Conservation (phyloP, 2,329 filamentous ascomycete species). For the Cytospora schulzeri region DNA sequence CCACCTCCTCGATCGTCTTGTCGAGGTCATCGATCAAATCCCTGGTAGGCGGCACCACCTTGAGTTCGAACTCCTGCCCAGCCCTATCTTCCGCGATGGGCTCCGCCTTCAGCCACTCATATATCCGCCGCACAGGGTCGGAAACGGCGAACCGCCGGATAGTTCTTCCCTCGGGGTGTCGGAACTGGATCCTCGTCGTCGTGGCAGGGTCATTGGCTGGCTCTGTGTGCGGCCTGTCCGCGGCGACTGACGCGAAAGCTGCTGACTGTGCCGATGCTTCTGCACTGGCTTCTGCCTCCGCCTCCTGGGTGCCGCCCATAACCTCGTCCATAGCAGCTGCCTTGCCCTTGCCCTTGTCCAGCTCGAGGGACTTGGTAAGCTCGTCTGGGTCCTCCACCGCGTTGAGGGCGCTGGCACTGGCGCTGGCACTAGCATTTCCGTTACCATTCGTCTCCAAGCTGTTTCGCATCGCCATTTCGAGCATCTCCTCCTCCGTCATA, state of each 20-base stretch:
- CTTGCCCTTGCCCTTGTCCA: conserved; percentile 57
- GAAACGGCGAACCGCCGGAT: conserved; percentile 80
- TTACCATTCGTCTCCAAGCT: conserved; percentile 66
- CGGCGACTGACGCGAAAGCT: conserved; percentile 72
- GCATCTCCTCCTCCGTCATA: conserved; percentile 97
- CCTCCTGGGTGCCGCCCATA: conserved; percentile 37
- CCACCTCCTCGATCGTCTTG: conserved; percentile 74
- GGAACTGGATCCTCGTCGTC: conserved; percentile 89
- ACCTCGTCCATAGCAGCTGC: conserved; percentile 39
- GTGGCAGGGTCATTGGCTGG: conserved; percentile 70
- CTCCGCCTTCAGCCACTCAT: conserved; percentile 94
- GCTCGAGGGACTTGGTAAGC: conserved; percentile 68
- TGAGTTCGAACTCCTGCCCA: conserved; percentile 81
- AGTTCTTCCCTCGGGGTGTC: conserved; percentile 79
- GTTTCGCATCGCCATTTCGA: conserved; percentile 90
- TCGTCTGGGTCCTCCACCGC: conserved; percentile 82
- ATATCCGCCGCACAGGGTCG: conserved; percentile 81
- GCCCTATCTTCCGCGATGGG: conserved; percentile 75
- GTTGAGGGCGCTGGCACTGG: conserved; percentile 28
- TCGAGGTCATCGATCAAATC: conserved; percentile 80
- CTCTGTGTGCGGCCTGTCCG: conserved; percentile 73
- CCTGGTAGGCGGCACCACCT: conserved; percentile 74
- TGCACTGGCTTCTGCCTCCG: conserved; percentile 34
- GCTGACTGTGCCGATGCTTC: conserved; percentile 36
- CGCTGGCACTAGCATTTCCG: conserved; percentile 42